Base-by-base conservation (phyloP, 2,329 filamentous ascomycete species). In the Tolypocladium capitatum region DNA sequence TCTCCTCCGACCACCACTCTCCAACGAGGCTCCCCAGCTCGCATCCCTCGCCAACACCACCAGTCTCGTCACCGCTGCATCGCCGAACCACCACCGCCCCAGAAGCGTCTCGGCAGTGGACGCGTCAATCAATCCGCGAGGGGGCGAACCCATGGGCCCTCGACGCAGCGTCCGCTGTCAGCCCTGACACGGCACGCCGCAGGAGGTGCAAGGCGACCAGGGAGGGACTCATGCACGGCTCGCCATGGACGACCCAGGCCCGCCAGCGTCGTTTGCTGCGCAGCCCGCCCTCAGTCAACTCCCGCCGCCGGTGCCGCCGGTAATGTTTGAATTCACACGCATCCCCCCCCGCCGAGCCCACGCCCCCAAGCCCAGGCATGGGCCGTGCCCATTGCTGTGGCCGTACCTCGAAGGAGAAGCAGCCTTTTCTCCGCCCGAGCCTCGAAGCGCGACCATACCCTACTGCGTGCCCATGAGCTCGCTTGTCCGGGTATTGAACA, bases 391-490 rank as follows among this genome's bases (percentile, higher is more conserved):
- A 6, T 11, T 18, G 9, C 38, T 18, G 24, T 14, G 6, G 14
- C 21, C 38, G 8, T 13, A 3, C 5, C 38, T 18, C 3, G 24
- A 30, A n/a, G 38, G n/a, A 42, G 38, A 42, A 2, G 21, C 18
- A 13, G 38, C 8, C 2, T 5, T 30, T 10, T 6, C 9, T 30
- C 16, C 16, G 16, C 38, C 28, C 9, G 28, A 5, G 16, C 38
- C 38, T 18, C 24, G 24, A 11, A 30, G 5, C 4, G 6, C 38
- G 16, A 18, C 38, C 7, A 18, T 4, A 11, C 38, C 16, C 16
- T 5, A 28, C n/a, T 53, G 53, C 47, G 47, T 42, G 42, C 51
- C 52, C 43, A 38, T 49, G 16, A 43, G 44, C 35, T 43, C 41
- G 21, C 43, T 46, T 18, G 43, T 49, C n/a, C 46, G 38, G 11